These are phyloP conservation scores for Camelina hispida DNA, from an alignment of 345 rosid genomes.

Conservation along the genomic window DNA sequence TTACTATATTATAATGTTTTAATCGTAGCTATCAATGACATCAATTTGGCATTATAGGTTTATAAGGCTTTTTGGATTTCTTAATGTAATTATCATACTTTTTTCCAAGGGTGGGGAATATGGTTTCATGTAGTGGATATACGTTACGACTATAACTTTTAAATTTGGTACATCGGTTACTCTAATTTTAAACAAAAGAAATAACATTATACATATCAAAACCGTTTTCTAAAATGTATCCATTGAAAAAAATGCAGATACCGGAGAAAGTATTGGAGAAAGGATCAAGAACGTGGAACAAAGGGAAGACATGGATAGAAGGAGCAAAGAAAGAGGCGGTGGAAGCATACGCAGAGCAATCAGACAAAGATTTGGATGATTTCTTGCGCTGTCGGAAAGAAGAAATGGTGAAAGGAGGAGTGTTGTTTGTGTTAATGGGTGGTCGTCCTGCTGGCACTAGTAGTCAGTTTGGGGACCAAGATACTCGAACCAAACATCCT, in stretches of 20 bases:
- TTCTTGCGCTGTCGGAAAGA: constrained; percentile 62
- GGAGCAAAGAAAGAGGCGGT: constrained; percentile 57
- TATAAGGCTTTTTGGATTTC: neutral
- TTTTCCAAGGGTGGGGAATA: too few species aligned
- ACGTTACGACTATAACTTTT: too few species aligned
- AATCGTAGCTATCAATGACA: neutral
- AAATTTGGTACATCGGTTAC: too few species aligned
- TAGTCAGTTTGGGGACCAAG: constrained; percentile 57
- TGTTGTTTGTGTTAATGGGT: constrained; percentile 61
- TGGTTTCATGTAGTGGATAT: too few species aligned
- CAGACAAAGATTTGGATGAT: constrained; percentile 58
- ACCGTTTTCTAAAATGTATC: neutral
- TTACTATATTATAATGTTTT: constrained; percentile 1
- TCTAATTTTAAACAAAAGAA: too few species aligned
- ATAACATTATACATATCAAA: too few species aligned
- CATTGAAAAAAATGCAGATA: constrained; percentile 44
- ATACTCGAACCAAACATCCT: constrained; percentile 62
- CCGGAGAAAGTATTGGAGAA: constrained; percentile 54
- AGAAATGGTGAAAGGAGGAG: constrained; percentile 61
- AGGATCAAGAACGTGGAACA: constrained; percentile 58
- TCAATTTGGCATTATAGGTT: neutral
- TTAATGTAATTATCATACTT: neutral
- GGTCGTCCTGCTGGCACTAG: constrained; percentile 53
- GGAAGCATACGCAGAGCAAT: constrained; percentile 58
- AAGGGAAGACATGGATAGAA: constrained; percentile 65